A percentile compares a stretch with the other conserved stretches of the same genome.
These are phyloP conservation scores for Fraxinus quadrangulata DNA, from an alignment of 257 asterid species.

Conservation along the genomic window DNA sequence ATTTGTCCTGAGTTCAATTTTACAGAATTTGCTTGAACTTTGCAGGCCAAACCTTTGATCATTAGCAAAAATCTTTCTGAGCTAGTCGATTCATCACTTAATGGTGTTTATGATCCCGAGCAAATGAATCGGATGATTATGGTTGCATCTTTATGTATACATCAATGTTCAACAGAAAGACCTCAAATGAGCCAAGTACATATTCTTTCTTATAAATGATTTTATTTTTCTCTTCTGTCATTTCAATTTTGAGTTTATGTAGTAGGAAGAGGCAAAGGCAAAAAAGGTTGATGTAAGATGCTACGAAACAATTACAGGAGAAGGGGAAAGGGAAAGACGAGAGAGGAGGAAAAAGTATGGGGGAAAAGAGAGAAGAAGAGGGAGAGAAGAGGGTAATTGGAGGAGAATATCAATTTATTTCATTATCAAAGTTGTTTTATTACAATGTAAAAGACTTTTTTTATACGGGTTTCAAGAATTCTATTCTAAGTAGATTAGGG, in stretches of 20 bases:
- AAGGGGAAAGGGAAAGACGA: too few relatives aligned
- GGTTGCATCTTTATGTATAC: slow-evolving; percentile 80
- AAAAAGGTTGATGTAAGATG: too few relatives aligned
- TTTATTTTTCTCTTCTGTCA: background rate
- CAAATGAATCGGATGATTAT: slow-evolving; percentile 58
- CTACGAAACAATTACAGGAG: too few relatives aligned
- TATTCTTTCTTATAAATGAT: background rate
- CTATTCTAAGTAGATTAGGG: too few relatives aligned
- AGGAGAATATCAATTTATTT: too few relatives aligned
- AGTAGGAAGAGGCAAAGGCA: too few relatives aligned
- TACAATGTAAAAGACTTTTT: too few relatives aligned
- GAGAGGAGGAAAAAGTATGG: too few relatives aligned
- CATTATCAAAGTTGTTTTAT: too few relatives aligned
- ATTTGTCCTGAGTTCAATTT: background rate
- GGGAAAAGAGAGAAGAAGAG: too few relatives aligned
- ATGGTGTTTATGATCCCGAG: slow-evolving; percentile 58
- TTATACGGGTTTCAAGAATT: too few relatives aligned
- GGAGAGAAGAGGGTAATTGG: too few relatives aligned
- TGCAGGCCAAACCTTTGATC: slow-evolving; percentile 86
- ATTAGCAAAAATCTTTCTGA: slow-evolving; percentile 46
- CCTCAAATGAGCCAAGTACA: slow-evolving; percentile 88
- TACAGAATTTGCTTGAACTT: slow-evolving; percentile 1
- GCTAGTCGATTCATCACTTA: slow-evolving; percentile 70
- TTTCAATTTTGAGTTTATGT: background rate
- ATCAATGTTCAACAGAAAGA: slow-evolving; percentile 65